A percentile compares a stretch with the other conserved stretches of the same genome.
These are phyloP conservation scores for Ustilago trichophora DNA, from an alignment of 1,284 basidiomycete genomes.

Conservation along the genomic window DNA sequence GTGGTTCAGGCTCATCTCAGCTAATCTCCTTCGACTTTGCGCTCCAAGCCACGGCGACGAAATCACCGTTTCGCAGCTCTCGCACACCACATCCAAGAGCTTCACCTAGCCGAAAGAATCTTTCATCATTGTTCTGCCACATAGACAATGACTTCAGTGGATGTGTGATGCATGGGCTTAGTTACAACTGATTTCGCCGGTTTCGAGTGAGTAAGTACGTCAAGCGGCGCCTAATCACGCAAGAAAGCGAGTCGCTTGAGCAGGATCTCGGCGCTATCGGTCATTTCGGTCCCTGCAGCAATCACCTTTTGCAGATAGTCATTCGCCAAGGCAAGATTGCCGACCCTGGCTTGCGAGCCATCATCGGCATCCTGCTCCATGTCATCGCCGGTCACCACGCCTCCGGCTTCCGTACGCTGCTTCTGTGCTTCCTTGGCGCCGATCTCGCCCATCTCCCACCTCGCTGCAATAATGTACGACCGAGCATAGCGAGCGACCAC, in stretches of 20 bases:
- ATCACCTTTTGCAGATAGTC: constrained; percentile 64
- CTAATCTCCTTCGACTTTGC: too few species aligned
- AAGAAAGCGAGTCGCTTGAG: constrained; percentile 56
- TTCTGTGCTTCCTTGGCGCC: constrained; percentile 21
- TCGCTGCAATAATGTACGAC: constrained; percentile 60
- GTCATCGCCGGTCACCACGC: constrained; percentile 7
- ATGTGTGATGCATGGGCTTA: too few species aligned
- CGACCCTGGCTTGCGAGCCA: constrained; percentile 15
- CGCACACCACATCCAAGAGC: too few species aligned
- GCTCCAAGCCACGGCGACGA: too few species aligned
- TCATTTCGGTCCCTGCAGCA: constrained; percentile 59
- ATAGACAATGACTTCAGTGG: too few species aligned
- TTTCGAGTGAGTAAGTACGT: not conserved
- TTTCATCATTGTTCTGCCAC: too few species aligned
- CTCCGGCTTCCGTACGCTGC: constrained; percentile 15
- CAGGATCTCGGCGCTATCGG: constrained; percentile 59
- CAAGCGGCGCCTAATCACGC: constrained; percentile 46
- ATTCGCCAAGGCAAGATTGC: constrained; percentile 57
- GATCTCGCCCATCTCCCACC: constrained; percentile 64
- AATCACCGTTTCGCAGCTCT: too few species aligned
- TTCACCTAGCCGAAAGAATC: too few species aligned
- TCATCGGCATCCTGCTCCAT: constrained; percentile 24
- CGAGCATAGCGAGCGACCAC: constrained; percentile 53
- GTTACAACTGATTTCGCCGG: too few species aligned
- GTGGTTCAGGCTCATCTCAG: too few species aligned